Conservation (phyloP, 768 basidiomycete species). For the Coprinellus micaceus region DNA sequence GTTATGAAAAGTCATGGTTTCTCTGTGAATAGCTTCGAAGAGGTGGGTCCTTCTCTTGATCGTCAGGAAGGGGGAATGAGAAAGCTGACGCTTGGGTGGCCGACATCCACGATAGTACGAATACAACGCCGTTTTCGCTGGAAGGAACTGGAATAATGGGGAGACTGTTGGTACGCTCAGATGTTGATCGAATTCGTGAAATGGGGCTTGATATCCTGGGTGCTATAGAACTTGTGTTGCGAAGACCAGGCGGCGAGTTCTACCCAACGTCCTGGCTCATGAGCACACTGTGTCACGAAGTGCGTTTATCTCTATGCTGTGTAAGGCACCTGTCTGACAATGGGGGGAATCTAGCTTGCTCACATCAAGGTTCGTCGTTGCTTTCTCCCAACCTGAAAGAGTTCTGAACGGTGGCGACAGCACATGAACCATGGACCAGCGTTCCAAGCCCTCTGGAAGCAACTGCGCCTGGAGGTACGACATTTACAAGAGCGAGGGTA, state of each 20-base stretch:
- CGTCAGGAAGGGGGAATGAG: no score
- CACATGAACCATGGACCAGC: slow-evolving; percentile 78
- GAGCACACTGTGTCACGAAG: slow-evolving; percentile 82
- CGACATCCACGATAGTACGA: no score
- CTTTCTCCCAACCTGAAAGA: background rate
- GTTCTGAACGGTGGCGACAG: slow-evolving; percentile 30
- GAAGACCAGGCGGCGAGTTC: slow-evolving; percentile 57
- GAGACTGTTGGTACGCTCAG: slow-evolving; percentile 62
- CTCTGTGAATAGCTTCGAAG: slow-evolving; percentile 73
- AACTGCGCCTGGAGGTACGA: slow-evolving; percentile 61
- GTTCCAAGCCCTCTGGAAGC: slow-evolving; percentile 74
- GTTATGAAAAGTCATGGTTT: slow-evolving; percentile 81
- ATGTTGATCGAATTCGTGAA: background rate
- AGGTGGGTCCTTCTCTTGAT: slow-evolving; percentile 48
- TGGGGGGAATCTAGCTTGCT: slow-evolving; percentile 50
- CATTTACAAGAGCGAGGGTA: slow-evolving; percentile 72
- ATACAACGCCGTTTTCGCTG: slow-evolving; percentile 72
- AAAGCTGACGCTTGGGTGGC: no score
- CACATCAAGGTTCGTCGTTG: slow-evolving; percentile 63
- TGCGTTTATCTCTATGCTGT: slow-evolving; percentile 27
- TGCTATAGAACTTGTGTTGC: slow-evolving; percentile 66
- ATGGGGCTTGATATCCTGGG: background rate
- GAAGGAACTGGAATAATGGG: slow-evolving; percentile 82
- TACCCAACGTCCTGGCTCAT: slow-evolving; percentile 64
- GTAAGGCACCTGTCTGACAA: slow-evolving; percentile 3